These are phyloP conservation scores for Mycosarcoma maydis DNA, from an alignment of 1,284 basidiomycete genomes.

Conservation along the genomic window DNA sequence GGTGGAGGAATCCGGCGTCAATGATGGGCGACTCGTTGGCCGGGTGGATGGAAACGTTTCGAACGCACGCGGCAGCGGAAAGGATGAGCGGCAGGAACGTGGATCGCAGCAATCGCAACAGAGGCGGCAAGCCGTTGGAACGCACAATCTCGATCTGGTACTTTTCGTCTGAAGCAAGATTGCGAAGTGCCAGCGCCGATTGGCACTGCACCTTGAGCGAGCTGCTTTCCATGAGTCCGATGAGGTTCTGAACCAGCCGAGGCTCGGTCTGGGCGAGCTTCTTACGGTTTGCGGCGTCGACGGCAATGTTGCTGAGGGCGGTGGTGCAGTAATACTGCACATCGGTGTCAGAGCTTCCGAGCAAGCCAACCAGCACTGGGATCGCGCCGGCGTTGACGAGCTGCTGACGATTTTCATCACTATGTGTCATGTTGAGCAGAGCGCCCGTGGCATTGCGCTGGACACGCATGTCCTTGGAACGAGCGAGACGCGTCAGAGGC, in stretches of 20 bases:
- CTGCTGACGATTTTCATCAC: slow-evolving; percentile 96
- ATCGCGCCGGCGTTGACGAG: slow-evolving; percentile 98
- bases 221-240: slow-evolving; percentile 94
- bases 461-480: slow-evolving; percentile 99
- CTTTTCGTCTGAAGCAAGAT: slow-evolving; percentile 98
- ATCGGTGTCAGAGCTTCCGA: slow-evolving; percentile 97
- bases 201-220: slow-evolving; percentile 99
- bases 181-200: slow-evolving; percentile 92
- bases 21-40: slow-evolving; percentile 99
- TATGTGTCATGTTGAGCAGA: slow-evolving; percentile 97
- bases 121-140: slow-evolving; percentile 88
- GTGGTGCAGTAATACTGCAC: slow-evolving; percentile 99
- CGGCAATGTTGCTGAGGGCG: slow-evolving; percentile 94
- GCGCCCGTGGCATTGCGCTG: slow-evolving; percentile 99
- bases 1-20: slow-evolving; percentile 95
- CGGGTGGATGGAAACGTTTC: slow-evolving; percentile 98
- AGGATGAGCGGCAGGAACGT: slow-evolving; percentile 98
- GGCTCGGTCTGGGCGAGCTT: slow-evolving; percentile 94
- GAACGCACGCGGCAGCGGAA: slow-evolving; percentile 96
- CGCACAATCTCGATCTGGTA: slow-evolving; percentile 99
- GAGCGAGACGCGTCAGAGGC: slow-evolving; percentile 92
- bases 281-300: slow-evolving; percentile 78
- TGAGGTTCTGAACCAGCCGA: slow-evolving; percentile 91
- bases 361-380: slow-evolving; percentile 91
- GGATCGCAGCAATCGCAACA: slow-evolving; percentile 93